Evolutionary conservation across 1,284 basidiomycete genomes (phyloP).

Genomic region (Ustilago cynodontis): DNA sequence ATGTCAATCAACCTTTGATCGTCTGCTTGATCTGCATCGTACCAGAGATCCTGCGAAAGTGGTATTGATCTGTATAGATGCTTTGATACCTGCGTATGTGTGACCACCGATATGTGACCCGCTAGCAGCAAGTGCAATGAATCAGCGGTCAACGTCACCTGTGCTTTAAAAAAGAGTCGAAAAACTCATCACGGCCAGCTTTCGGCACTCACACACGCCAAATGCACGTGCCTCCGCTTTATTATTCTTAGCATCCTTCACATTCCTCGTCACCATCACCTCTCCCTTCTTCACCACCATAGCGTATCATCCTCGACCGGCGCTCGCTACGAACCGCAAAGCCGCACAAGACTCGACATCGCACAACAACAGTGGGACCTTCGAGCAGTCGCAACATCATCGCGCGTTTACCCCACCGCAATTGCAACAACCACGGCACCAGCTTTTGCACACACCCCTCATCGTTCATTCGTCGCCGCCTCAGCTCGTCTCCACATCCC

Average conservation of each 20-base stretch:
- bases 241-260: conserved; percentile 1
- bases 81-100: no score
- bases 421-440: neutral
- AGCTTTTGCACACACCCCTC: neutral
- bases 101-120: no score
- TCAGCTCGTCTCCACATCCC: neutral
- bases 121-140: no score
- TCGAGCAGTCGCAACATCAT: neutral
- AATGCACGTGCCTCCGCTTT: conserved; percentile 21
- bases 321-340: no score
- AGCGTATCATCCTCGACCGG: neutral
- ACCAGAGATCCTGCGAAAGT: neutral
- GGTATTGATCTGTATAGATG: no score
- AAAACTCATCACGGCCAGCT: conserved; percentile 4
- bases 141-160: neutral
- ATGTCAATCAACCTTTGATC: conserved; percentile 5
- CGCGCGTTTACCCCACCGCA: neutral
- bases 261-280: neutral
- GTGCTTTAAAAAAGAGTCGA: conserved; percentile 7
- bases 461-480: neutral
- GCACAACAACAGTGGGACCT: neutral
- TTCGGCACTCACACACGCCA: neutral
- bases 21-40: neutral
- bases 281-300: neutral
- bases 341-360: neutral